Percentiles rank a stretch among this genome's conserved stretches.
Evolutionary conservation across 1,284 basidiomycete genomes (phyloP).

Genomic region (Cryptococcus wingfieldii): DNA sequence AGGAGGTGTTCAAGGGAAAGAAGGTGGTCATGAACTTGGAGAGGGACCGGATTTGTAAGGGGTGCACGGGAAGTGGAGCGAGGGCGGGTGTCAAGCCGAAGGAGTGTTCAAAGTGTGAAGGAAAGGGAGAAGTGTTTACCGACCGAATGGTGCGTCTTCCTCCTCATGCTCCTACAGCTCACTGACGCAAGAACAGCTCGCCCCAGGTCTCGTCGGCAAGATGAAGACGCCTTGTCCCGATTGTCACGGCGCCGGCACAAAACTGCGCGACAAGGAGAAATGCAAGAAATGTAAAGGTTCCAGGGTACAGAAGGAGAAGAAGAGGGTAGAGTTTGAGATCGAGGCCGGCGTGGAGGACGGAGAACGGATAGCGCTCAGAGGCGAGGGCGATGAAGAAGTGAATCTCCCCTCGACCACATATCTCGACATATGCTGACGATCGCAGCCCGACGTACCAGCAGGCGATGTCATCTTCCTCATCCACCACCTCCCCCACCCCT

Average conservation of each 20-base stretch:
- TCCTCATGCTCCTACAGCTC: neutral
- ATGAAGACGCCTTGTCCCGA: slow-evolving; percentile 61
- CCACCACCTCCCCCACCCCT: slow-evolving; percentile 62
- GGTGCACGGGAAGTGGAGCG: slow-evolving; percentile 82
- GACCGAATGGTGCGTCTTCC: slow-evolving; percentile 42
- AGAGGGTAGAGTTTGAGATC: slow-evolving; percentile 75
- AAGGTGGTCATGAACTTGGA: slow-evolving; percentile 84
- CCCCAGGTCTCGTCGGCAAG: slow-evolving; percentile 50
- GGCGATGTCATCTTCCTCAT: slow-evolving; percentile 87
- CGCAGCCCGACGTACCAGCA: slow-evolving; percentile 70
- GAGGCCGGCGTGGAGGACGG: slow-evolving; percentile 84
- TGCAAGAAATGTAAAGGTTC: slow-evolving; percentile 94
- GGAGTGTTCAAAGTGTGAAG: slow-evolving; percentile 75
- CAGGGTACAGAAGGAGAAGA: slow-evolving; percentile 80
- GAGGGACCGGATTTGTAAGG: slow-evolving; percentile 71
- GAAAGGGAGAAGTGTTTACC: slow-evolving; percentile 53
- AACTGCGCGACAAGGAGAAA: slow-evolving; percentile 83
- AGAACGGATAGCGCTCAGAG: slow-evolving; percentile 78
- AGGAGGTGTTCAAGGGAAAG: slow-evolving; percentile 91
- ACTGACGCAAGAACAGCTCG: slow-evolving; percentile 29
- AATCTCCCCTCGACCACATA: slow-evolving; percentile 14
- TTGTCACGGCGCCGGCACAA: slow-evolving; percentile 75
- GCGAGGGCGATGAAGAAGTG: slow-evolving; percentile 87
- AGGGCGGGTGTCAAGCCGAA: slow-evolving; percentile 74
- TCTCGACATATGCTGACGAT: neutral